These are phyloP conservation scores for Pestalotiopsis fici DNA, from an alignment of 2,329 filamentous ascomycete genomes.

Conservation along the genomic window DNA sequence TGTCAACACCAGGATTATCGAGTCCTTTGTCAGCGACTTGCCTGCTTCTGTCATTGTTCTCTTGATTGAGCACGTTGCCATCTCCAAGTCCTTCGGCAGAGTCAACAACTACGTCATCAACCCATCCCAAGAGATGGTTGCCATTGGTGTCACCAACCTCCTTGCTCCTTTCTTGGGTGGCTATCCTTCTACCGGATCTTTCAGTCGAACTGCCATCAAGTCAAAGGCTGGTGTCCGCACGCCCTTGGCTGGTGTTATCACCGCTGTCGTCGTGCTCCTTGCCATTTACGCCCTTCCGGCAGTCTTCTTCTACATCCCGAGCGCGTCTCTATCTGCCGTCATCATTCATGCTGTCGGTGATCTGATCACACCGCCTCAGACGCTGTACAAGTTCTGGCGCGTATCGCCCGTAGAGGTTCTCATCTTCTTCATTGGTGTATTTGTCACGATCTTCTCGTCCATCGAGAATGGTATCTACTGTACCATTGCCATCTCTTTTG, in stretches of 20 bases:
- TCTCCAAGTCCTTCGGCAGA: slow-evolving; percentile 93
- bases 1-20: slow-evolving; percentile 67
- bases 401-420: slow-evolving; percentile 87
- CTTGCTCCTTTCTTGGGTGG: slow-evolving; percentile 89
- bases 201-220: slow-evolving; percentile 95
- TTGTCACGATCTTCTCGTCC: slow-evolving; percentile 83
- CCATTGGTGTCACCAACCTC: slow-evolving; percentile 88
- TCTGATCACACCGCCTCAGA: slow-evolving; percentile 87
- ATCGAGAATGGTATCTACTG: slow-evolving; percentile 95
- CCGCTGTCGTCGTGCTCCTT: slow-evolving; percentile 79
- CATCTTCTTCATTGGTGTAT: slow-evolving; percentile 90
- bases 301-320: slow-evolving; percentile 93
- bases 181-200: slow-evolving; percentile 92
- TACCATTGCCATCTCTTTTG: slow-evolving; percentile 76
- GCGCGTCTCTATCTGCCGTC: slow-evolving; percentile 76
- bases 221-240: slow-evolving; percentile 95
- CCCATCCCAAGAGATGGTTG: slow-evolving; percentile 93
- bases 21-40: slow-evolving; percentile 68
- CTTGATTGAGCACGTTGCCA: slow-evolving; percentile 94
- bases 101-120: slow-evolving; percentile 97
- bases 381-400: slow-evolving; percentile 92
- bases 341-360: slow-evolving; percentile 97
- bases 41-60: slow-evolving; percentile 92
- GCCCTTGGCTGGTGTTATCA: slow-evolving; percentile 87
- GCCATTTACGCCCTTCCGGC: slow-evolving; percentile 87